Percentiles rank a stretch among this genome's conserved stretches.
Conservation (phyloP, 148 eudicot genomes). For the Amaranthus palmeri region DNA sequence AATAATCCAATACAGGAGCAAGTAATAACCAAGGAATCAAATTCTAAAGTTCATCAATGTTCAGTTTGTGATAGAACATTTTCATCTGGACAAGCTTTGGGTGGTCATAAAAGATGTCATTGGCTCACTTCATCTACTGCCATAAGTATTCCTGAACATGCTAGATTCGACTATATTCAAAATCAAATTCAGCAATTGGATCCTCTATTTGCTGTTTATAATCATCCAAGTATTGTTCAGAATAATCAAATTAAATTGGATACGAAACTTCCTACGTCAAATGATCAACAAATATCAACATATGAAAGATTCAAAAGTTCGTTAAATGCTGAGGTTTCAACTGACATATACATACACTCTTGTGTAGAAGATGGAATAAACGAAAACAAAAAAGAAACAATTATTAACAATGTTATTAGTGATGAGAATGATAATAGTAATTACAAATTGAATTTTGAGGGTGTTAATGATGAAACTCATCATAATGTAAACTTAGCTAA, state of each 20-base stretch:
- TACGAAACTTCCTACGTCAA: slow-evolving; percentile 52
- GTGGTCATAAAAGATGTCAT: slow-evolving; percentile 93
- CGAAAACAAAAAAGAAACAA: slow-evolving; percentile 16
- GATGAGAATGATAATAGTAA: slow-evolving; percentile 19
- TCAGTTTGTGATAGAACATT: slow-evolving; percentile 72
- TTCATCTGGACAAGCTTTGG: slow-evolving; percentile 82
- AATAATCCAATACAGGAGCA: slow-evolving; percentile 28
- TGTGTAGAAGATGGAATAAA: slow-evolving; percentile 23
- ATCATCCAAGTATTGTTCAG: slow-evolving; percentile 3
- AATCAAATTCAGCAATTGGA: slow-evolving; percentile 32
- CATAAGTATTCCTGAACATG: slow-evolving; percentile 40
- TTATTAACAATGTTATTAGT: not conserved
- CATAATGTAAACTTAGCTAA: slow-evolving; percentile 62
- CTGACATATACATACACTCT: slow-evolving; percentile 49
- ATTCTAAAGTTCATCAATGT: slow-evolving; percentile 74
- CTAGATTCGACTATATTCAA: slow-evolving; percentile 45
- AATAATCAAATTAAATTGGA: slow-evolving; percentile 36
- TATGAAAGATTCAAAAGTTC: slow-evolving; percentile 32
- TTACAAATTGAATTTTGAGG: slow-evolving; percentile 11
- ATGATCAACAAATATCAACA: slow-evolving; percentile 13
- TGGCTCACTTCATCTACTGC: slow-evolving; percentile 71
- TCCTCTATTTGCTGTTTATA: slow-evolving; percentile 16
- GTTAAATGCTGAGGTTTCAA: slow-evolving; percentile 57
- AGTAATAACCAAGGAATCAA: slow-evolving; percentile 37
- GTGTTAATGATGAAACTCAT: slow-evolving; percentile 70